A percentile compares a stretch with the other conserved stretches of the same genome.
Evolutionary conservation across 805 yeast species (phyloP).

Genomic region (Zygosaccharomyces rouxii): DNA sequence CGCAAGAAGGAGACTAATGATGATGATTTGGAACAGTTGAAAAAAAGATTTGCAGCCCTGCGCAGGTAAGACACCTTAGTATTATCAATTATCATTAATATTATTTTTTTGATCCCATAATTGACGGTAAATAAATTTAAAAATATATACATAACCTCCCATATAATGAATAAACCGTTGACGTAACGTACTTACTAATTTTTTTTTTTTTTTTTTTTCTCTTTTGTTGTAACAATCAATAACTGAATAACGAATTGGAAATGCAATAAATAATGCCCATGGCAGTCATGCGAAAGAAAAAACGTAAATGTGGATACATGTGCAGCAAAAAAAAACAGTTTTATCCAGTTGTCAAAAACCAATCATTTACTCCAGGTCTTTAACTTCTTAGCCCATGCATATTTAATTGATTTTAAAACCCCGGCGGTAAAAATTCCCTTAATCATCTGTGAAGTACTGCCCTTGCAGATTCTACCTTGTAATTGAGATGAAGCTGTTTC

Average conservation of each 20-base stretch:
- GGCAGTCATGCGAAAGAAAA: not conserved
- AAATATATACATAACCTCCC: not conserved
- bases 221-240: not conserved
- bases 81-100: too few species aligned
- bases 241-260: not conserved
- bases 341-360: not conserved
- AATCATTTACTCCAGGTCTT: slow-evolving; percentile 31
- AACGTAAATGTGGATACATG: not conserved
- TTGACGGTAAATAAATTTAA: not conserved
- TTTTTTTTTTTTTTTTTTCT: not conserved
- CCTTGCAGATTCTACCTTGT: slow-evolving; percentile 53
- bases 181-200: not conserved
- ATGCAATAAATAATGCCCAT: slow-evolving; percentile 1
- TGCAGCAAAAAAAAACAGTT: not conserved
- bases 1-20: slow-evolving; percentile 25
- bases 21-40: slow-evolving; percentile 59
- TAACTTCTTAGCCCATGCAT: slow-evolving; percentile 67
- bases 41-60: slow-evolving; percentile 74
- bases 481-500: slow-evolving; percentile 39
- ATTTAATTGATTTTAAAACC: slow-evolving; percentile 57
- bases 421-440: slow-evolving; percentile 93
- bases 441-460: slow-evolving; percentile 70
- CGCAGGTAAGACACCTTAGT: slow-evolving; percentile 37
- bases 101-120: too few species aligned
- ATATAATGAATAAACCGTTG: not conserved